These are phyloP conservation scores for Chlamydomonas reinhardtii DNA, from an alignment of 163 green algal genomes.

Conservation along the genomic window DNA sequence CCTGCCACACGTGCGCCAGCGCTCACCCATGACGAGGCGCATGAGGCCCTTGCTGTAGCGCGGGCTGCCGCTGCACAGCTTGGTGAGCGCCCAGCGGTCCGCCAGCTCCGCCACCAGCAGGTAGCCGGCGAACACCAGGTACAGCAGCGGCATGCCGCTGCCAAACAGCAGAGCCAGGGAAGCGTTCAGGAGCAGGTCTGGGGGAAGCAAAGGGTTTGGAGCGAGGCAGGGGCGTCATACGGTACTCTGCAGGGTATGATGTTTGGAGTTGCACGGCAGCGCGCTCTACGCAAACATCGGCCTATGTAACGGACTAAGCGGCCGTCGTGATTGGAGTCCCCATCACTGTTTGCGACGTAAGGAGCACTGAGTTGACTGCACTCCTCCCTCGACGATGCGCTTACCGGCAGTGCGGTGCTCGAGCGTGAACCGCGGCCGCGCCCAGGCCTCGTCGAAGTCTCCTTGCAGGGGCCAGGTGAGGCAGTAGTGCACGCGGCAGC, in stretches of 20 bases:
- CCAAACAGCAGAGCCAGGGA: conserved; percentile 65
- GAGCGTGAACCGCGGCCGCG: conserved; percentile 50
- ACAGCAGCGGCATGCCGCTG: conserved; percentile 65
- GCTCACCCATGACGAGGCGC: conserved; percentile 53
- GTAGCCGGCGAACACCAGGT: conserved; percentile 49
- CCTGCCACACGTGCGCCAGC: background rate
- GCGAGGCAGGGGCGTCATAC: too few species aligned
- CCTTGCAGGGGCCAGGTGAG: conserved; percentile 33
- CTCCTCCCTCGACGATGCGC: background rate
- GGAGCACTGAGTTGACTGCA: too few species aligned
- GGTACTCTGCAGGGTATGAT: too few species aligned
- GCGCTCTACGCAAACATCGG: too few species aligned
- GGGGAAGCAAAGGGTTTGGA: background rate
- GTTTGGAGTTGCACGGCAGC: too few species aligned
- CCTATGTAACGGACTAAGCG: too few species aligned
- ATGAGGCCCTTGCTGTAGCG: conserved; percentile 55
- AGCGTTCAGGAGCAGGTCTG: conserved; percentile 54
- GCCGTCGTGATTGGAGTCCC: too few species aligned
- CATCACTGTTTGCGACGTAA: too few species aligned
- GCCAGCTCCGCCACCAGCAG: conserved; percentile 44
- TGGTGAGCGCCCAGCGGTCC: conserved; percentile 57
- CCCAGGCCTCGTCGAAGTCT: conserved; percentile 49
- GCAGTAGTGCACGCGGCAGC: conserved; percentile 9
- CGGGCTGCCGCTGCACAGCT: conserved; percentile 31
- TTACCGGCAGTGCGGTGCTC: conserved; percentile 51